phyloP scores from a whole-genome alignment of 1,284 basidiomycete species.

The Coniophora puteana region DNA sequence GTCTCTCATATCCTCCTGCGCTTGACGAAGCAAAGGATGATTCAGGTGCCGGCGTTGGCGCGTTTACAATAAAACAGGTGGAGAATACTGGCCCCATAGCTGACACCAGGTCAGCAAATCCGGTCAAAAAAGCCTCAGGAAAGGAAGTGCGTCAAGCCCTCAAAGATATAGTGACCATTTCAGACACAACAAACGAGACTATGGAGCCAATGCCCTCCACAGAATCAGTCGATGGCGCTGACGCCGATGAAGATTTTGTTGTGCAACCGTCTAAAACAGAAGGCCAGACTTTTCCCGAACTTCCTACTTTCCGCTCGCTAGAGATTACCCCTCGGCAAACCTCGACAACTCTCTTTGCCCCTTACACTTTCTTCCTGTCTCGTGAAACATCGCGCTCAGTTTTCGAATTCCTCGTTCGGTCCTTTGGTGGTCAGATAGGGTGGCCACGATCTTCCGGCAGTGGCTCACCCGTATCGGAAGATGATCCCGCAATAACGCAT shows the following conservation, averaged over 20 bases:
- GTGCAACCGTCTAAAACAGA: constrained; percentile 61
- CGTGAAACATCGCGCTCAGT: constrained; percentile 90
- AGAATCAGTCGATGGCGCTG: constrained; percentile 26
- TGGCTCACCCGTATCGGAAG: constrained; percentile 76
- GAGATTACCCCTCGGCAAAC: constrained; percentile 51
- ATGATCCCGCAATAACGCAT: constrained; percentile 87
- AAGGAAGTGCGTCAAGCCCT: constrained; percentile 76
- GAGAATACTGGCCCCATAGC: constrained; percentile 25
- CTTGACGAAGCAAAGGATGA: constrained; percentile 86
- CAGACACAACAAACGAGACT: too few species aligned
- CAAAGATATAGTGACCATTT: constrained; percentile 49
- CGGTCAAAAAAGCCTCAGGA: constrained; percentile 57
- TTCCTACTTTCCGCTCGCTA: constrained; percentile 81
- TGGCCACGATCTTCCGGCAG: constrained; percentile 86
- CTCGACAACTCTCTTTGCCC: constrained; percentile 69
- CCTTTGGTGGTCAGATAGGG: constrained; percentile 87
- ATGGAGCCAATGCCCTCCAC: too few species aligned
- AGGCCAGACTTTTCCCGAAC: constrained; percentile 44
- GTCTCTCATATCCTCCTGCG: constrained; percentile 93
- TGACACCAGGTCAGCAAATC: constrained; percentile 41
- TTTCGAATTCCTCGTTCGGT: constrained; percentile 93
- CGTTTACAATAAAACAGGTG: constrained; percentile 75
- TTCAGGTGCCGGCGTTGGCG: constrained; percentile 85
- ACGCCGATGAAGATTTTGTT: constrained; percentile 71
- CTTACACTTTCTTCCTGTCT: constrained; percentile 93